phyloP scores from a whole-genome alignment of 768 basidiomycete species.

The Grammothele lineata region DNA sequence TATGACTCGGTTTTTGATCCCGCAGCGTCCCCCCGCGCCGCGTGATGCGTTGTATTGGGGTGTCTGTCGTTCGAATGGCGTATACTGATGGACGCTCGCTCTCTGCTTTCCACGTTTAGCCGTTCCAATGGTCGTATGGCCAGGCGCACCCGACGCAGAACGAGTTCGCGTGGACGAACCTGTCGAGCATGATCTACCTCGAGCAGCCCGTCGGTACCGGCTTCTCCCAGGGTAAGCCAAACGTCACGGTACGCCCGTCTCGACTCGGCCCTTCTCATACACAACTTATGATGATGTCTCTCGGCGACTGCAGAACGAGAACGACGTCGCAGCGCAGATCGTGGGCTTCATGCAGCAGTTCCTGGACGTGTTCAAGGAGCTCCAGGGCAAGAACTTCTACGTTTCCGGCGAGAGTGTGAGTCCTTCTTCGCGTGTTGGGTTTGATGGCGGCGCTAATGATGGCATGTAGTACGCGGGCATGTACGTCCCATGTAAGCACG shows the following conservation, averaged over 20 bases:
- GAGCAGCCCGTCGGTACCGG: constrained; percentile 82
- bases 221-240: constrained; percentile 66
- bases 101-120: constrained; percentile 34
- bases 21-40: too few species aligned
- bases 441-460: neutral
- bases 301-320: constrained; percentile 34
- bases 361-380: constrained; percentile 65
- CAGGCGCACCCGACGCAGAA: constrained; percentile 62
- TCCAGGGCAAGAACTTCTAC: constrained; percentile 70
- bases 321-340: constrained; percentile 52
- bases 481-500: constrained; percentile 53
- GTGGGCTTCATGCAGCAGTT: constrained; percentile 72
- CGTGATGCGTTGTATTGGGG: too few species aligned
- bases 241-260: constrained; percentile 35
- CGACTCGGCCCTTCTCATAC: neutral
- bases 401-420: constrained; percentile 73
- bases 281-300: neutral
- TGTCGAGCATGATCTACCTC: constrained; percentile 69
- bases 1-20: too few species aligned
- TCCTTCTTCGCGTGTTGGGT: neutral
- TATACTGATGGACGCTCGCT: too few species aligned
- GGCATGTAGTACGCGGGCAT: constrained; percentile 60
- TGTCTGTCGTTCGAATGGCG: neutral
- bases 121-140: constrained; percentile 62
- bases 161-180: constrained; percentile 74